Evolutionary conservation across 1,284 basidiomycete species (phyloP).

Genomic region (Malassezia vespertilionis): DNA sequence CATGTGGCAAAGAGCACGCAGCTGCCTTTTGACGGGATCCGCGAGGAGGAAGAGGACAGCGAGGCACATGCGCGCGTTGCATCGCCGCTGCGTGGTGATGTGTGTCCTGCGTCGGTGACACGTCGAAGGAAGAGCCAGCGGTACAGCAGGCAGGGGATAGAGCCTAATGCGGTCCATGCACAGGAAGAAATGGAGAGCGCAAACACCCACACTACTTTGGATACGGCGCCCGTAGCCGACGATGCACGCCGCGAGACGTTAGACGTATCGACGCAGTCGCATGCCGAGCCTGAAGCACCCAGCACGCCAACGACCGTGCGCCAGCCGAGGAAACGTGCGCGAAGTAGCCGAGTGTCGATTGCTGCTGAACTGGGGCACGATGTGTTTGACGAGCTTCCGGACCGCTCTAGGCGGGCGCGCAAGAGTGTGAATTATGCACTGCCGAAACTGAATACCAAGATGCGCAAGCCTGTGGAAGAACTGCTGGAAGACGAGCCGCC

Average conservation of each 20-base stretch:
- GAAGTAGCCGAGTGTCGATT: not conserved
- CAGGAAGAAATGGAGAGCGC: too few species aligned
- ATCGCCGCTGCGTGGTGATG: slow-evolving; percentile 8
- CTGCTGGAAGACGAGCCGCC: too few species aligned
- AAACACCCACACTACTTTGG: too few species aligned
- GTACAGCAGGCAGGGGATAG: too few species aligned
- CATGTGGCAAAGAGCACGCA: too few species aligned
- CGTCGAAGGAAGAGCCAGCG: slow-evolving; percentile 7
- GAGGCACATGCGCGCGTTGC: slow-evolving; percentile 1
- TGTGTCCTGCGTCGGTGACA: slow-evolving; percentile 8
- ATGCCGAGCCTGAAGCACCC: too few species aligned
- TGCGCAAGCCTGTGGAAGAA: slow-evolving; percentile 36
- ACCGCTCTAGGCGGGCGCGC: slow-evolving; percentile 23
- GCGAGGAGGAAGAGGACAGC: not conserved
- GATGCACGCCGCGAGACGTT: too few species aligned
- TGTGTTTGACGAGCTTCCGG: not conserved
- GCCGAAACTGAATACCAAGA: slow-evolving; percentile 47
- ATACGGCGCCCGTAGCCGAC: too few species aligned
- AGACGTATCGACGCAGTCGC: too few species aligned
- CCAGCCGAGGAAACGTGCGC: slow-evolving; percentile 1
- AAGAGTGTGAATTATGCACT: slow-evolving; percentile 45
- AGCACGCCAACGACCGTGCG: not conserved
- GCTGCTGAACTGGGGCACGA: not conserved
- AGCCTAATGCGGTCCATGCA: too few species aligned
- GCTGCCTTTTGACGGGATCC: not conserved